Base-by-base conservation (phyloP, 257 asterid genomes). In the Verbena officinalis region DNA sequence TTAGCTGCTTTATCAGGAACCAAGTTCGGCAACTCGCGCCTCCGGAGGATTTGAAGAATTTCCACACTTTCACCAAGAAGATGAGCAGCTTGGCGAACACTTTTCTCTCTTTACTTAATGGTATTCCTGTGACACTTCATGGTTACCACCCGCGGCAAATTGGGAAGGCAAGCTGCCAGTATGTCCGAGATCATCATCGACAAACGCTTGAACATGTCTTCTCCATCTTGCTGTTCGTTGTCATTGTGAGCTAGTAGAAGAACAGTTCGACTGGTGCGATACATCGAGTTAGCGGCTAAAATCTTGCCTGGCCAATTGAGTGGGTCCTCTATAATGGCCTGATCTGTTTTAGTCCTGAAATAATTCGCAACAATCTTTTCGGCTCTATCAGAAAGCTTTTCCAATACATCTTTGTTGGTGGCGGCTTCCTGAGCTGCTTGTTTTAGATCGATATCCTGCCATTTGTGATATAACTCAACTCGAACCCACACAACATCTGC, bases 251-350 rank as follows among this genome's bases (percentile, higher is more conserved):
- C 40, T 7, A 3, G 40, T 7, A n/a, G n/a, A n/a, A 46, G 23
- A 24, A 46, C 23, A 5, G 46, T 69, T 51, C 0, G 62, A 17
- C 62, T 40, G 23, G 50, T 40, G 43, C 73, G 30, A 36, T 39
- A 49, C 74, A 61, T 70, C 12, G 65, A 46, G 12, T 68, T 57
- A 7, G 73, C 73, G 2, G 73, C 66, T 6, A 72, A 22, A 19
- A 72, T 42, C 8, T 57, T 57, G 1, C 10, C 2, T 3, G 75
- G 58, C 69, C 69, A 60, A 12, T 51, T 60, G 0, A 39, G 16
- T 23, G 74, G 68, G 14, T 53, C 31, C 7, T 67, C n/a, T n/a
- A n/a, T n/a, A n/a, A n/a, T n/a, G n/a, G n/a, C n/a, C n/a, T n/a
- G n/a, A n/a, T n/a, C n/a, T n/a, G n/a, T n/a, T 12, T 44, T 3